These are phyloP conservation scores for Sporothrix curviconia DNA, from an alignment of 2,329 filamentous ascomycete genomes.

Conservation along the genomic window DNA sequence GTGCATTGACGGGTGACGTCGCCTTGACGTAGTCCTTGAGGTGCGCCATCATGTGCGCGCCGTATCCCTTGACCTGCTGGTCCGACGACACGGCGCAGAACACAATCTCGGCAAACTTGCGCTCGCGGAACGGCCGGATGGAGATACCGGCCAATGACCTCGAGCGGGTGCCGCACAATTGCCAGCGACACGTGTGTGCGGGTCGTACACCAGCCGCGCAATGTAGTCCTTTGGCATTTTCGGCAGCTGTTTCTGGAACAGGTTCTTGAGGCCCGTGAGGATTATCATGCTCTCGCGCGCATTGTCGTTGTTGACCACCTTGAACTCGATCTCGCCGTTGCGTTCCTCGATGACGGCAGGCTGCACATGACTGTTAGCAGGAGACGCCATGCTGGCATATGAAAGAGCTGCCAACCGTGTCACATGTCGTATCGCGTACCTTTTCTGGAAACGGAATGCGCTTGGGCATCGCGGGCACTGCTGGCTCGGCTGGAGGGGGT, in stretches of 20 bases:
- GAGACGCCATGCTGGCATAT: too few species aligned
- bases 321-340: constrained; percentile 90
- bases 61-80: constrained; percentile 97
- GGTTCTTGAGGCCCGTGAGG: constrained; percentile 89
- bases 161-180: constrained; percentile 91
- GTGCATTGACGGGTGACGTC: constrained; percentile 93
- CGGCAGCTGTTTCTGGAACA: constrained; percentile 96
- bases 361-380: constrained; percentile 25
- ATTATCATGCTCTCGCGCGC: constrained; percentile 85
- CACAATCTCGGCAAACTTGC: constrained; percentile 94
- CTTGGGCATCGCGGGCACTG: constrained; percentile 43
- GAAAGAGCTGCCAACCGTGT: too few species aligned
- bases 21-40: constrained; percentile 98
- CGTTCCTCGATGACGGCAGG: constrained; percentile 90
- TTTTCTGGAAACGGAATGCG: constrained; percentile 86
- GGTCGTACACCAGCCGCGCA: constrained; percentile 91
- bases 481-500: not conserved
- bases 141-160: constrained; percentile 97
- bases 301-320: constrained; percentile 95
- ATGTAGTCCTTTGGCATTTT: constrained; percentile 99
- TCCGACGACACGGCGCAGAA: constrained; percentile 97
- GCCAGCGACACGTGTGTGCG: constrained; percentile 90
- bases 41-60: constrained; percentile 95
- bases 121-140: constrained; percentile 85
- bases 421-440: constrained; percentile 34